Conservation (phyloP, 2,329 filamentous ascomycete species). For the Massarina eburnea region DNA sequence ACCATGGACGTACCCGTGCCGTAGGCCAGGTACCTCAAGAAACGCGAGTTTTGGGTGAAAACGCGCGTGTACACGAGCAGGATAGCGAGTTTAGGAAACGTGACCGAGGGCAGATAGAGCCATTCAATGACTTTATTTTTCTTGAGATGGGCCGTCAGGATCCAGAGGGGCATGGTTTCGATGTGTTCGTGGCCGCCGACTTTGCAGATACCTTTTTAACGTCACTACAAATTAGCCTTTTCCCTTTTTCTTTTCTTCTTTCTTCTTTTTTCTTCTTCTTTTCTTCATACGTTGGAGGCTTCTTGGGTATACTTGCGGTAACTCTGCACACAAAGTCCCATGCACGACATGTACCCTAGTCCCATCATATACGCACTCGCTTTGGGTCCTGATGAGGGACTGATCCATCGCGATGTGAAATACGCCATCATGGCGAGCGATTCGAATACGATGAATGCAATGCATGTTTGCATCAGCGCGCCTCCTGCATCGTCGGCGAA, state of each 20-base stretch:
- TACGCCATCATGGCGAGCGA: background rate
- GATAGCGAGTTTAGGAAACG: background rate
- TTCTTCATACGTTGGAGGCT: background rate
- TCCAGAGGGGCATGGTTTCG: background rate
- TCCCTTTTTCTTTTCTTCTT: background rate
- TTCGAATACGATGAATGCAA: conserved; percentile 1
- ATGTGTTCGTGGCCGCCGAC: background rate
- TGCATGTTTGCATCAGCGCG: background rate
- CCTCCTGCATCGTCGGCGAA: background rate
- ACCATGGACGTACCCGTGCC: background rate
- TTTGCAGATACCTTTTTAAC: background rate
- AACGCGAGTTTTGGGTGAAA: background rate
- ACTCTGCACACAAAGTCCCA: background rate
- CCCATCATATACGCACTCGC: background rate
- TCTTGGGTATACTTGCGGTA: background rate
- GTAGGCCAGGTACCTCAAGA: background rate
- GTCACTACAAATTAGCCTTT: background rate
- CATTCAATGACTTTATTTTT: background rate
- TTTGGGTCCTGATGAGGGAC: background rate
- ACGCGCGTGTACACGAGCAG: background rate
- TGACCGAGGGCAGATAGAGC: background rate
- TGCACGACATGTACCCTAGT: background rate
- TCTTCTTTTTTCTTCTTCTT: background rate
- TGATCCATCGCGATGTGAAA: background rate
- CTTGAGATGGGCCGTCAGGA: background rate